Evolutionary conservation across 805 yeast genomes (phyloP), one percentile per base, ranked within the genome.

Genomic region (Wickerhamiella cacticola): DNA sequence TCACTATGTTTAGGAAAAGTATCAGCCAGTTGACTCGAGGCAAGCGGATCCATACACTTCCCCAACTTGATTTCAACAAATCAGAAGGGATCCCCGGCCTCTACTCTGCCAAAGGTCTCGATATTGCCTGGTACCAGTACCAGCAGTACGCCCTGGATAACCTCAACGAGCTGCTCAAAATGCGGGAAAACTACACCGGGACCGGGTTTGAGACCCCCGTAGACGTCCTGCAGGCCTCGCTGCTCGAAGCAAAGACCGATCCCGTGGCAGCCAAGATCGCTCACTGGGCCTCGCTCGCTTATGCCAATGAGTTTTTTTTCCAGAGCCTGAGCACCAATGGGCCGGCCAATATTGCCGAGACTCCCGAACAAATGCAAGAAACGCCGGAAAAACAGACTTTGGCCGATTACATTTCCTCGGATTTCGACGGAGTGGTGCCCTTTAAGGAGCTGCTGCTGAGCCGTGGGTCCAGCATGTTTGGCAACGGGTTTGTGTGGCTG

Each of bases 401-500:
- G n/a, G n/a, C n/a, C n/a, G n/a, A n/a, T n/a, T n/a, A n/a, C n/a
- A n/a, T n/a, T n/a, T n/a, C n/a, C n/a, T n/a, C n/a, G n/a, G 72
- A 72, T 13, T 19, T 31, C 19, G 36, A 31, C 10, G 36, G 36
- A 3, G 18, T 31, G n/a, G 19, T 23, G 21, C 89, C 89, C 61
- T 82, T 92, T 65, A 73, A 82, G 53, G 80, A 87, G 12, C 72
- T 86, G 45, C 63, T 89, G 40, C 59, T 86, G 52, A 75, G 78
- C 56, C 78, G 94, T 2, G 86, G 87, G 13, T 66, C 69, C 40
- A 75, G 85, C 9, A 78, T 84, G 55, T 80, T 84, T 54, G 97
- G 97, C 46, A 94, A 87, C 63, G 98, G 98, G 2, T 78, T 72
- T 59, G 79, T 87, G n/a, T 92, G 98, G 97, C 68, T 92, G 22